Conservation (phyloP, 2,329 filamentous ascomycete genomes). For the Pseudocercospora cruenta region DNA sequence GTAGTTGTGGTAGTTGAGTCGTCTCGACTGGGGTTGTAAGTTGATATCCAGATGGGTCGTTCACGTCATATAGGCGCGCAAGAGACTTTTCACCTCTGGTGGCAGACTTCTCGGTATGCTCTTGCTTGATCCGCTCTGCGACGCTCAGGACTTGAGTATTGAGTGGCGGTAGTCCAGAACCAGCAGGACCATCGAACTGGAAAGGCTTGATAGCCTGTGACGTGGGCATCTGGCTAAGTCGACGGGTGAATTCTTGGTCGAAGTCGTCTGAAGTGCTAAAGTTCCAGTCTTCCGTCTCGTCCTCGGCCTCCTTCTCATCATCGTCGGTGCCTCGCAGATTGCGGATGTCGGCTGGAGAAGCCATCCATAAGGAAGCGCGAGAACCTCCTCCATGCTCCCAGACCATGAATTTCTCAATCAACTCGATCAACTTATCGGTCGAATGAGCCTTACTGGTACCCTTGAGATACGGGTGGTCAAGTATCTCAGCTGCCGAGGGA, state of each 20-base stretch:
- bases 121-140: conserved; percentile 46
- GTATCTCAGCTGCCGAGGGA: conserved; percentile 70
- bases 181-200: conserved; percentile 27
- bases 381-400: conserved; percentile 77
- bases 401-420: conserved; percentile 72
- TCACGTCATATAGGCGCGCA: conserved; percentile 60
- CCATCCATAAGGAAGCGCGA: conserved; percentile 66
- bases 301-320: conserved; percentile 43
- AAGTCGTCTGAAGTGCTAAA: conserved; percentile 68
- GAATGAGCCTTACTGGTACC: conserved; percentile 67
- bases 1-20: conserved; percentile 27
- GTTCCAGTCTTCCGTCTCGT: conserved; percentile 59
- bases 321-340: conserved; percentile 32
- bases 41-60: conserved; percentile 58
- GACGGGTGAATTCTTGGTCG: conserved; percentile 47
- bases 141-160: conserved; percentile 27
- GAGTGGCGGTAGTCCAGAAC: conserved; percentile 27
- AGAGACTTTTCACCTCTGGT: conserved; percentile 60
- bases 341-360: conserved; percentile 47
- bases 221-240: conserved; percentile 39
- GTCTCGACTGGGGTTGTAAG: conserved; percentile 47
- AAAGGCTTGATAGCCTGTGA: conserved; percentile 20
- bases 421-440: conserved; percentile 62
- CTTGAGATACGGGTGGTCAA: conserved; percentile 70
- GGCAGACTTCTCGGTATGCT: conserved; percentile 61